Base-by-base conservation (phyloP, 495 filamentous ascomycete genomes). In the Podospora conica region DNA sequence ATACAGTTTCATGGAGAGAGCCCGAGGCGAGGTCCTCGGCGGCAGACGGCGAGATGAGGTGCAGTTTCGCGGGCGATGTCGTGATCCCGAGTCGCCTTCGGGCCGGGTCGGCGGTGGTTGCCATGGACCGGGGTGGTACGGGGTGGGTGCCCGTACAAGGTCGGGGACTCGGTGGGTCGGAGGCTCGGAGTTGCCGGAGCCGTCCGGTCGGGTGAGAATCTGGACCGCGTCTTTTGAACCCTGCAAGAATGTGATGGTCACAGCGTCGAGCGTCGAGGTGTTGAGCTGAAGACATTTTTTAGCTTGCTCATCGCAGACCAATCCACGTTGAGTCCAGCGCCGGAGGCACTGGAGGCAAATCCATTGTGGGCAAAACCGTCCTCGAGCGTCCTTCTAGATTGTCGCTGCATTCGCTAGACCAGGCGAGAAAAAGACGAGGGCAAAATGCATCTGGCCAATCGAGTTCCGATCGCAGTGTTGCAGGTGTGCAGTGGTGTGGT, bases 321-420 rank as follows among this genome's bases (percentile, higher is more conserved):
- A 48, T 48, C 40, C 18, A 8, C 40, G 15, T n/a, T 11, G 18
- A 18, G 40, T 48, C 15, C 40, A n/a, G 40, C 40, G 7, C n/a
- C 40, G 40, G 40, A n/a, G n/a, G n/a, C n/a, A n/a, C n/a, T n/a
- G n/a, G n/a, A n/a, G 40, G 40, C 40, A 48, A 48, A 48, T 48
- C 5, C 40, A 2, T 48, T 7, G 18, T 48, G 1, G 40, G 40
- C 28, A 9, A 31, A 11, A 11, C 29, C 9, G 12, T 31, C 28
- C 22, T 60, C 25, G 10, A 54, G 60, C 53, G 60, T 31, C 29
- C 60, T 40, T 62, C 60, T 40, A 53, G 60, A 63, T 63, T 24
- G 23, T 24, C 20, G 20, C 48, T 20, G 48, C 24, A 22, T 28
- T 63, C 7, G 61, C 40, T 55, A 54, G 61, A 24, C 23, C 40